Evolutionary conservation across 192 early-diverging fungal species (phyloP), one percentile per base, ranked within the genome.

Genomic region (Gorgonomyces haynaldii): DNA sequence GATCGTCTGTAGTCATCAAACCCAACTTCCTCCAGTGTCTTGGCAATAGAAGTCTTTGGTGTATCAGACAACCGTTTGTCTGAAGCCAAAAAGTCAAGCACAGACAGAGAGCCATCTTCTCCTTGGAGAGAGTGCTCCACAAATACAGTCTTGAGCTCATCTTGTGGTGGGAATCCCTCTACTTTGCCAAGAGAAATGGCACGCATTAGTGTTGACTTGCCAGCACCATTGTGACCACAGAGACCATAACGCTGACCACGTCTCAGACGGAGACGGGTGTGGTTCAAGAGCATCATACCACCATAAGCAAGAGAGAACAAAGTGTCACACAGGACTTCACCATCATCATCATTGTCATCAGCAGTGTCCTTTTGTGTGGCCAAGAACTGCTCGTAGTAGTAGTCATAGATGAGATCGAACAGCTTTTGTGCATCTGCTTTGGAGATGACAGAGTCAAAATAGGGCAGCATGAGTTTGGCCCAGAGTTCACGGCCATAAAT

Each of bases 171-270:
- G 66, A 78, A 78, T 29, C 67, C 73, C 21, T 78, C 70, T 13
- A 79, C 58, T 42, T 70, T 63, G 19, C 66, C 66, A 19, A 51
- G 15, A 1, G 71, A 44, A 40, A 79, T 79, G 31, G 74, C 67
- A 16, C 64, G 53, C 82, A 88, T 83, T 27, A 72, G 37, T 12
- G 67, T 69, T 3, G 65, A 57, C 42, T 69, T 69, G 16, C 68
- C 68, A 13, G 67, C 62, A 45, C 68, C 68, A 73, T 64, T 66
- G 63, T 60, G 76, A 38, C 83, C 83, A 27, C 77, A 83, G 10
- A 88, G 54, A 39, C 85, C 85, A 58, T 88, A 88, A 22, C 82
- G 76, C 41, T 76, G 78, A 27, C 85, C 85, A 45, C 82, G 76
- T 52, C 77, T 74, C 6, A 88, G 47, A 65, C 57, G 61, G 47